Evolutionary conservation across 495 filamentous ascomycete species (phyloP).

Genomic region (Oidiodendron maius): DNA sequence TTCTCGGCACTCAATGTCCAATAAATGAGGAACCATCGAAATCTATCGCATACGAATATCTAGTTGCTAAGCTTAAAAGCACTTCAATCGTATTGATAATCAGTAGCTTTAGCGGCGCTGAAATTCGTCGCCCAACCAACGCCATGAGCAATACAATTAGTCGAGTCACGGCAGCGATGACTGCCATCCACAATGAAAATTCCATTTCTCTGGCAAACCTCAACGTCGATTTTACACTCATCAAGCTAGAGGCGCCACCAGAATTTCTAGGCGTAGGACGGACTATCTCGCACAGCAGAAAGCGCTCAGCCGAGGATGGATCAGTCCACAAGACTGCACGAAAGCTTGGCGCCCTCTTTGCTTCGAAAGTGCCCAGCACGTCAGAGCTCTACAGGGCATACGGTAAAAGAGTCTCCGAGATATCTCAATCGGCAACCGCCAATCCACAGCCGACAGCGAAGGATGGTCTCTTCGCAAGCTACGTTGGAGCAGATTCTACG

Average conservation of each 20-base stretch:
- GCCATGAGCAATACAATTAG: not conserved
- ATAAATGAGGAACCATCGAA: no score
- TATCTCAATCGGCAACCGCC: conserved; percentile 15
- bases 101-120: not conserved
- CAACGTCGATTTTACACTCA: conserved; percentile 31
- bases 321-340: conserved; percentile 25
- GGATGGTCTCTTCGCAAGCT: conserved; percentile 13
- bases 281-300: conserved; percentile 17
- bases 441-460: conserved; percentile 8
- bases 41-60: not conserved
- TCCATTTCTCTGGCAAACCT: conserved; percentile 24
- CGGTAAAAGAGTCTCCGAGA: conserved; percentile 33
- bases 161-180: not conserved
- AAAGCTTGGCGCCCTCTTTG: conserved; percentile 22
- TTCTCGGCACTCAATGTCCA: not conserved
- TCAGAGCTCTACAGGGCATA: conserved; percentile 31
- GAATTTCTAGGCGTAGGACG: conserved; percentile 26
- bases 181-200: conserved; percentile 14
- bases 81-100: not conserved
- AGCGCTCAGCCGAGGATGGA: conserved; percentile 25
- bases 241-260: conserved; percentile 27
- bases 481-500: conserved; percentile 27
- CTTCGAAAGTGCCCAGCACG: conserved; percentile 27
- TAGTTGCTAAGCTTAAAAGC: not conserved
- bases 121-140: not conserved